Base-by-base conservation (phyloP, 2,329 filamentous ascomycete species). In the Keithomyces neogunnii region DNA sequence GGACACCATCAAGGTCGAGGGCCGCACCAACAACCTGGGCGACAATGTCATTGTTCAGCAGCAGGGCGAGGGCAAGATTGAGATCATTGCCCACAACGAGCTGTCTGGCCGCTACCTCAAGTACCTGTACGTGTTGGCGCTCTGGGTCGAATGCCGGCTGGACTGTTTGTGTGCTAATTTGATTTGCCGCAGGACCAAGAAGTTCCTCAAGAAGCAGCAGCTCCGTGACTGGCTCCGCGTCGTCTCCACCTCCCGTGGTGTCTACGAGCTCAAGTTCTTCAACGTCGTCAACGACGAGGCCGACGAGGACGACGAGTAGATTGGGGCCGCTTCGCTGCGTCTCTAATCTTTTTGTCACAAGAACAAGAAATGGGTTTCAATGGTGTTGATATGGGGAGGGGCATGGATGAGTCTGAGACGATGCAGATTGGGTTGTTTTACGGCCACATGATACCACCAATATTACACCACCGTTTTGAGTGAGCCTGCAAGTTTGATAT, bases 121-220 rank as follows among this genome's bases (percentile, higher is more conserved):
- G 88, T 99, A 99, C 85, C 81, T 99, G 89, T 95, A 81, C 63
- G 89, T 81, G 46, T 9, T 30, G 28, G 26, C 13, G 3, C 5
- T 31, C 19, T n/a, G n/a, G 19, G 32, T 4, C 28, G 28, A 28
- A 40, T 5, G 19, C 19, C 19, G 19, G 19, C 19, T 26, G 19
- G 35, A 4, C 39, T 33, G 11, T 31, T 3, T 30, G 47, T 45
- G 43, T 49, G n/a, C 38, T 40, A 26, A 40, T 2, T 42, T 38
- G 30, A 39, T n/a, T 2, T 36, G 36, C 28, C 40, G 19, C 56
- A 95, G 89, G 73, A 99, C 93, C 75, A 99, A 99, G 89, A 99
- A 99, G 85, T 99, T 96, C 87, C 87, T 99, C 77, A 99, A 99
- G 90, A 99, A 99, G 89, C 89, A 96, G 83, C 92, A 97, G 85